Evolutionary conservation across 164 flowering plant genomes (phyloP).

Genomic region (Magnolia kwangsiensis): DNA sequence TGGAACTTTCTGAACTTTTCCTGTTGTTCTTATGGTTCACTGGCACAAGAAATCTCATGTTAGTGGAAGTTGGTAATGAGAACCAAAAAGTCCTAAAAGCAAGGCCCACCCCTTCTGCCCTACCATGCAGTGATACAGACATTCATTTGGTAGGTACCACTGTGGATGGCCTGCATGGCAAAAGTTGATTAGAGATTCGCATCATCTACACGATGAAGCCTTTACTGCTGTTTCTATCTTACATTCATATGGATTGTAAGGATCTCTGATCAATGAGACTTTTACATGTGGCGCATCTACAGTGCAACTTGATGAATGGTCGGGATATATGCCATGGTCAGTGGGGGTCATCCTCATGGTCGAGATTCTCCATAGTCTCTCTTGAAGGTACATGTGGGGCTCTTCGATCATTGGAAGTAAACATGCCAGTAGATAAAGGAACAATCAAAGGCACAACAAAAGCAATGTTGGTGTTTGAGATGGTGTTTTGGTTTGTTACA

Average conservation of each 20-base stretch:
- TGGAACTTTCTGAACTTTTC: background rate
- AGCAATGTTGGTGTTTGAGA: background rate
- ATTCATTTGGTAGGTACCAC: background rate
- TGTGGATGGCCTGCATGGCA: background rate
- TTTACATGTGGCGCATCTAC: too few relatives aligned
- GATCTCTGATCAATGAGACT: too few relatives aligned
- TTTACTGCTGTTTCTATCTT: too few relatives aligned
- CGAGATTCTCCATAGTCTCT: background rate
- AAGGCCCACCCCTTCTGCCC: background rate
- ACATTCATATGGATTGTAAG: too few relatives aligned
- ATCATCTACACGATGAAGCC: too few relatives aligned
- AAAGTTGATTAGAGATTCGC: too few relatives aligned
- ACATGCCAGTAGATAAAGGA: background rate
- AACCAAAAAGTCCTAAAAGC: background rate
- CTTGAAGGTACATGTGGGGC: too few relatives aligned
- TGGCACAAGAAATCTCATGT: background rate
- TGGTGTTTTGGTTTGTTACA: slow-evolving; percentile 22
- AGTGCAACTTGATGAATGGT: too few relatives aligned
- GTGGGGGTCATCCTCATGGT: background rate
- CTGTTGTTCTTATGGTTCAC: background rate
- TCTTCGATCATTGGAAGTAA: background rate
- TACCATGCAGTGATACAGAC: background rate
- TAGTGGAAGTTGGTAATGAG: background rate
- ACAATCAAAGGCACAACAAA: background rate
- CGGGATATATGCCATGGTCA: too few relatives aligned